These are phyloP conservation scores for Saccharomycopsis selenospora DNA, from an alignment of 805 yeast species.

Conservation along the genomic window DNA sequence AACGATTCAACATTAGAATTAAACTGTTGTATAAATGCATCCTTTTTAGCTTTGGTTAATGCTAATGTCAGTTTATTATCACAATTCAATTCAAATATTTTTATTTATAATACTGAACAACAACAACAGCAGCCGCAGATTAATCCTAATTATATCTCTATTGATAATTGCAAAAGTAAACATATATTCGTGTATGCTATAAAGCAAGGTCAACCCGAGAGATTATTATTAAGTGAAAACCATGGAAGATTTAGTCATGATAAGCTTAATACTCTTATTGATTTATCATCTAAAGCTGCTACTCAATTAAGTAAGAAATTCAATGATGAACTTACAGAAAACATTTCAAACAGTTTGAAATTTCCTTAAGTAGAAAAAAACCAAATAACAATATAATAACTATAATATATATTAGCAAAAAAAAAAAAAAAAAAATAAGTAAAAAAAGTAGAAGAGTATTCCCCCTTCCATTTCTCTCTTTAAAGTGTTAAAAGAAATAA, in stretches of 20 bases:
- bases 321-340: no score
- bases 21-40: conserved; percentile 64
- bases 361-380: no score
- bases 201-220: conserved; percentile 11
- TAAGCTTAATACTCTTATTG: neutral
- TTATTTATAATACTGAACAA: conserved; percentile 1
- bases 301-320: neutral
- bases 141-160: neutral
- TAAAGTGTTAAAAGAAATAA: no score
- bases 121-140: neutral
- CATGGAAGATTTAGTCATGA: conserved; percentile 11
- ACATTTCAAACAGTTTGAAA: no score
- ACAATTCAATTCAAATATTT: conserved; percentile 15
- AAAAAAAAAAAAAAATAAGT: no score
- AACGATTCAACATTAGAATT: conserved; percentile 43
- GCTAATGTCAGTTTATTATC: conserved; percentile 58
- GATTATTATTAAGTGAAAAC: conserved; percentile 14
- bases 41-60: conserved; percentile 68
- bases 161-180: conserved; percentile 5
- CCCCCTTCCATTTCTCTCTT: no score
- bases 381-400: no score
- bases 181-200: conserved; percentile 19
- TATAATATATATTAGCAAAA: no score
- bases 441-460: no score
- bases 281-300: neutral